Evolutionary conservation across 1,284 basidiomycete genomes (phyloP).

Genomic region (Papiliotrema fonsecae): DNA sequence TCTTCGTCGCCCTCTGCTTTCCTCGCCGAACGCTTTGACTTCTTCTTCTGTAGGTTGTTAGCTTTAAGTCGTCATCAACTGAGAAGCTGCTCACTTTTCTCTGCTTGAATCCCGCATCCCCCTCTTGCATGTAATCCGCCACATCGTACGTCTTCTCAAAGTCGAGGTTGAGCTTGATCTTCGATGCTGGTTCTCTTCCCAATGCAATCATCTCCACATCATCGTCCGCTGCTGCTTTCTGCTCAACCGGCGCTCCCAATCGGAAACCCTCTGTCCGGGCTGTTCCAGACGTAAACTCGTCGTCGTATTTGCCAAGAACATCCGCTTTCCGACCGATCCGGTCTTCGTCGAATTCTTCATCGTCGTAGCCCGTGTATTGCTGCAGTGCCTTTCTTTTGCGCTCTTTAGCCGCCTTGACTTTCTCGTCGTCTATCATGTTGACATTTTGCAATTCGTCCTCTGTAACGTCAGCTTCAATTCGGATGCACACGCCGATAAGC

Average conservation of each 20-base stretch:
- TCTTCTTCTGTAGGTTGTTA: constrained; percentile 64
- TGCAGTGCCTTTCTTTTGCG: constrained; percentile 73
- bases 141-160: constrained; percentile 85
- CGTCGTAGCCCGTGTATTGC: constrained; percentile 93
- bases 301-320: constrained; percentile 92
- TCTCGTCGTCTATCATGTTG: constrained; percentile 81
- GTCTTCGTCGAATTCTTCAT: constrained; percentile 75
- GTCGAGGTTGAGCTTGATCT: constrained; percentile 67
- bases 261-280: constrained; percentile 64
- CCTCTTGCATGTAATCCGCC: constrained; percentile 83
- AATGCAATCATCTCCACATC: constrained; percentile 51
- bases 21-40: constrained; percentile 69
- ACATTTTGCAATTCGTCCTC: constrained; percentile 98
- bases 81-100: constrained; percentile 60
- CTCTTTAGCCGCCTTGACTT: constrained; percentile 61
- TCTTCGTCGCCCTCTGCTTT: constrained; percentile 60
- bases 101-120: constrained; percentile 90
- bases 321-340: constrained; percentile 71
- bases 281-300: constrained; percentile 59
- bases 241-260: constrained; percentile 54
- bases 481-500: constrained; percentile 12
- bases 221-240: constrained; percentile 51
- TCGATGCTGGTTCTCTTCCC: constrained; percentile 40
- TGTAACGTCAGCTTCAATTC: constrained; percentile 32
- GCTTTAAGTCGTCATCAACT: too few relatives aligned